These are phyloP conservation scores for Suhomyces kunorum DNA, from an alignment of 1,139 yeast genomes.

Conservation along the genomic window DNA sequence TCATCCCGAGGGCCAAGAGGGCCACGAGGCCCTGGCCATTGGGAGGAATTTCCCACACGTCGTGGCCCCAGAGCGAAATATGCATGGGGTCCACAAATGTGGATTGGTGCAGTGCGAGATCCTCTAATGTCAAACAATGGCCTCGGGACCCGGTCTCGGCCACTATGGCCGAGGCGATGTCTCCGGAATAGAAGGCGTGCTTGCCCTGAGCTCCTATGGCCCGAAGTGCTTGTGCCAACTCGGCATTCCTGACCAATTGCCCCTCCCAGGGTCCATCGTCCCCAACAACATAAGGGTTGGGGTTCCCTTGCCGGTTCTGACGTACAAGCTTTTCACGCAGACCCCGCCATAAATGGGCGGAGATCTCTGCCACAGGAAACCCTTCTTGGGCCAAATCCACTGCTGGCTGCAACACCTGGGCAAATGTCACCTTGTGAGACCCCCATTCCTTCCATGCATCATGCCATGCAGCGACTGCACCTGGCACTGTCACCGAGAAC, in stretches of 20 bases:
- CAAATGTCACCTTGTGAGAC: slow-evolving; percentile 61
- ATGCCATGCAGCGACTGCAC: slow-evolving; percentile 76
- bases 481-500: slow-evolving; percentile 70
- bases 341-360: slow-evolving; percentile 55
- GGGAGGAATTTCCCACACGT: slow-evolving; percentile 78
- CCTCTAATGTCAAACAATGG: slow-evolving; percentile 58
- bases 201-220: slow-evolving; percentile 58
- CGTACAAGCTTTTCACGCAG: slow-evolving; percentile 38
- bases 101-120: slow-evolving; percentile 57
- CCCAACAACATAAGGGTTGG: slow-evolving; percentile 38
- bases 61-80: slow-evolving; percentile 43
- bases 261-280: slow-evolving; percentile 57
- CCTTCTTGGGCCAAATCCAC: slow-evolving; percentile 70
- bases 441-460: slow-evolving; percentile 75
- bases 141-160: slow-evolving; percentile 51
- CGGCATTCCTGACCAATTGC: slow-evolving; percentile 34
- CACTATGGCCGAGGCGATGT: slow-evolving; percentile 66
- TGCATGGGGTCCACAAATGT: slow-evolving; percentile 63
- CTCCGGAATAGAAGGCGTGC: slow-evolving; percentile 68
- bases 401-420: slow-evolving; percentile 67
- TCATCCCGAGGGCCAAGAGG: slow-evolving; percentile 63
- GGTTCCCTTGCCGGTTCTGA: slow-evolving; percentile 33
- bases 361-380: slow-evolving; percentile 60
- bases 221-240: slow-evolving; percentile 56
- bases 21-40: slow-evolving; percentile 82